phyloP scores from a whole-genome alignment of 176 grass and related monocot genomes.

The Oryza glumipatula region DNA sequence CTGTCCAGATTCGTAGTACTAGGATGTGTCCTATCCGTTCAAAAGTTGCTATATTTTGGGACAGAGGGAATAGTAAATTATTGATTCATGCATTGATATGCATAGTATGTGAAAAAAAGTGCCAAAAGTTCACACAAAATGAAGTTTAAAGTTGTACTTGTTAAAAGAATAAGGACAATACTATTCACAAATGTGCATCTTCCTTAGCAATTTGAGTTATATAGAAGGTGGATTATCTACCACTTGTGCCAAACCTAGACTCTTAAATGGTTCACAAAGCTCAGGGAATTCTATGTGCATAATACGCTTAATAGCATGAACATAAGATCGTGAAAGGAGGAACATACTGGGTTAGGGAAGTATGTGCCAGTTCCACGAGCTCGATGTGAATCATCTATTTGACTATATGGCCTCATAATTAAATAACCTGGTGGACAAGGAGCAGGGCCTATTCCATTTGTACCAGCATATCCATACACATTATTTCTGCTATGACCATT shows the following conservation, averaged over 20 bases:
- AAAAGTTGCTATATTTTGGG: too few relatives aligned
- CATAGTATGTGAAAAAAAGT: slow-evolving; percentile 19
- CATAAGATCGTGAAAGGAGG: slow-evolving; percentile 29
- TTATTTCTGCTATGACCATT: slow-evolving; percentile 56
- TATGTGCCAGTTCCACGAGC: slow-evolving; percentile 87
- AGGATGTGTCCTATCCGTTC: too few relatives aligned
- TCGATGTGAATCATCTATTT: slow-evolving; percentile 58
- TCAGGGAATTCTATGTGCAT: not conserved
- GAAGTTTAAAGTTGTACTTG: not conserved
- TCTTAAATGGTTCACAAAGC: not conserved
- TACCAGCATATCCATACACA: slow-evolving; percentile 50
- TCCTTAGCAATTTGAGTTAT: not conserved
- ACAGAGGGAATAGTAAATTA: not conserved
- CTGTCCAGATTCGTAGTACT: too few relatives aligned
- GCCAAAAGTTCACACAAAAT: slow-evolving; percentile 31
- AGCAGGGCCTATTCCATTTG: slow-evolving; percentile 51
- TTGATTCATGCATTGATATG: slow-evolving; percentile 10
- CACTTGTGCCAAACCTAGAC: not conserved
- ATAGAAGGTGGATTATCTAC: not conserved
- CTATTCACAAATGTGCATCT: not conserved
- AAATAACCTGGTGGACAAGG: slow-evolving; percentile 61
- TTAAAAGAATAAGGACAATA: too few relatives aligned
- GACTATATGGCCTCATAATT: slow-evolving; percentile 52
- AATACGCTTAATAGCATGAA: not conserved
- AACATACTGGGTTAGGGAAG: slow-evolving; percentile 74